Evolutionary conservation across 2,329 filamentous ascomycete genomes (phyloP), one percentile per base, ranked within the genome.

Genomic region (Pseudonectria buxi): DNA sequence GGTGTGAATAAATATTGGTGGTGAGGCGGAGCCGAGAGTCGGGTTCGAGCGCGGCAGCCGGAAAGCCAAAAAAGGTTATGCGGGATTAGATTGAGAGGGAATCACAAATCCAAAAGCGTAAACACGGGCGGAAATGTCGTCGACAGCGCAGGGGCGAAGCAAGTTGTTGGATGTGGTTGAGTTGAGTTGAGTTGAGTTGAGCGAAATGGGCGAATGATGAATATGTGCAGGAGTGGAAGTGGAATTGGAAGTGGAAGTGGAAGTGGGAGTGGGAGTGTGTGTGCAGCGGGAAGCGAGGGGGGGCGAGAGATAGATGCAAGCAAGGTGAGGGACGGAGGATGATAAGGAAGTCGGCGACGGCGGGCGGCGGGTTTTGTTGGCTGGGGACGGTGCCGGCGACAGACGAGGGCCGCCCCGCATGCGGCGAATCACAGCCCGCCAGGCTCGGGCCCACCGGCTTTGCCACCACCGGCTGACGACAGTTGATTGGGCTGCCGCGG

Each of bases 351-450:
- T 46, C 48, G 50, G 50, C 43, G 49, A 51, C 46, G 45, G 52
- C 47, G 44, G 51, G 36, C 48, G 39, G 44, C 50, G 49, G 51
- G 43, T 50, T 51, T 51, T 52, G 55, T 57, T 56, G 55, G 56
- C 51, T 52, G 53, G 46, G 49, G 45, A 48, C 44, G 36, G 39
- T 43, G 47, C 46, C 35, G 41, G 42, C 27, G 34, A 42, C 39
- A 45, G 45, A 49, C 48, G 50, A 47, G 43, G 45, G 34, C 41
- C 26, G 40, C 24, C 38, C 46, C 26, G 27, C 33, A 46, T 36
- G 42, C 47, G 50, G 50, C 58, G 50, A 61, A 61, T 61, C 43
- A 54, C 28, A 28, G 25, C 24, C 42, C 29, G 41, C 40, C 39
- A 46, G 39, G 41, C 36, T 30, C 15, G 42, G 47, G 37, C 49